phyloP scores from a whole-genome alignment of 306 rosid genomes.

The Medicago lupulina region DNA sequence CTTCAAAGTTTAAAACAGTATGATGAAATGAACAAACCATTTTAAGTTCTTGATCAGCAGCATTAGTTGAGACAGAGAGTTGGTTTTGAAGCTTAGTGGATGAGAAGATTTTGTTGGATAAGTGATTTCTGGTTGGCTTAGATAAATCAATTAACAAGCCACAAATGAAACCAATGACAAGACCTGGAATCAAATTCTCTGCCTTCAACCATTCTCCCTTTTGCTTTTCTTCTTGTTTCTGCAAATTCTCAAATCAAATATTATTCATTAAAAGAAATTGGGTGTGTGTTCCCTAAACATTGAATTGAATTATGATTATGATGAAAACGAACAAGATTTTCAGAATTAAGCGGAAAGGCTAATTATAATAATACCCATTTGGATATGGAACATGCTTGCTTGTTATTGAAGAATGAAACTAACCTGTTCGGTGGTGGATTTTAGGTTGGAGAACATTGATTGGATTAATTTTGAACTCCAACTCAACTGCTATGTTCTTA shows the following conservation, averaged over 20 bases:
- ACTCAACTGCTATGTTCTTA: neutral
- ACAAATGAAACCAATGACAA: conserved; percentile 85
- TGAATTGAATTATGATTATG: too few relatives aligned
- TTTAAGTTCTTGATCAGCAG: conserved; percentile 80
- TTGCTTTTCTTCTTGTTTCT: conserved; percentile 58
- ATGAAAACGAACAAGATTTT: too few relatives aligned
- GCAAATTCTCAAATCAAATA: neutral
- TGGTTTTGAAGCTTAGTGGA: conserved; percentile 54
- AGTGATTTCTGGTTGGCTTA: conserved; percentile 49
- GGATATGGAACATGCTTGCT: neutral
- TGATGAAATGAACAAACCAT: conserved; percentile 59
- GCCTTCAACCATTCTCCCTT: conserved; percentile 75
- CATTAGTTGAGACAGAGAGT: conserved; percentile 49
- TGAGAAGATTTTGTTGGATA: conserved; percentile 47
- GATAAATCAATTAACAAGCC: conserved; percentile 79
- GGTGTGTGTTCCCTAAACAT: neutral
- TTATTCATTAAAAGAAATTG: neutral
- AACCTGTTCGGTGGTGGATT: conserved; percentile 58
- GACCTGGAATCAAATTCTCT: conserved; percentile 88
- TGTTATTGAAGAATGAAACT: neutral
- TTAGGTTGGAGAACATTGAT: conserved; percentile 55
- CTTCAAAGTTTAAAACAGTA: too few relatives aligned
- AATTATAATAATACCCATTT: neutral
- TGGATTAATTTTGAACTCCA: conserved; percentile 18
- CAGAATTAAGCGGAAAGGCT: neutral